Base-by-base conservation (phyloP, 495 filamentous ascomycete genomes). In the Aspergillus bridgeri region DNA sequence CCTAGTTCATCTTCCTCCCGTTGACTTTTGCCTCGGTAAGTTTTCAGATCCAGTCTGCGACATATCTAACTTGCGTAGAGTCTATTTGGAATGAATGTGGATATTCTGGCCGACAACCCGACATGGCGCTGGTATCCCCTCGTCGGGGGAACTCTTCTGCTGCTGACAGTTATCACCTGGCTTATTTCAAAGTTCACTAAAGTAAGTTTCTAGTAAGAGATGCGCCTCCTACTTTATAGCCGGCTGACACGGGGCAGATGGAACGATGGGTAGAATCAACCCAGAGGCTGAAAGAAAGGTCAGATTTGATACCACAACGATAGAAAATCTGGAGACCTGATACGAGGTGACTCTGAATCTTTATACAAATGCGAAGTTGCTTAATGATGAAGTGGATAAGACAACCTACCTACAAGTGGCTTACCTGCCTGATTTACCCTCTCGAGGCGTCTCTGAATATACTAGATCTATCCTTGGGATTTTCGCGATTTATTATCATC, bases 1-100 rank as follows among this genome's bases (percentile, higher is more conserved):
- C 11, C 8, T 45, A 71, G 65, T 73, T 73, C 42, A 65, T 73
- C 18, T 73, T 72, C 51, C 59, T 73, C 5, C 70, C 69, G n/a
- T 52, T 73, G 15, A 60, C 64, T 22, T 73, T 72, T 43, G 58
- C 67, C 9, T 68, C 70, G 18, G 70, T 73, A 55, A 52, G 60
- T 46, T 44, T 5, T 21, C 13, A 15, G 0, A 29, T 18, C 54
- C 46, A 15, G 22, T 18, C 0, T 33, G 5, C 38, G 33, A 15
- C 33, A 38, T 38, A 6, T 21, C 48, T 47, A 54, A 55, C 38
- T 23, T 7, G 38, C 17, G 38, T 60, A 72, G 70, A 70, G 70
- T 60, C 54, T 73, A 8, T 69, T 73, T 23, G 70, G 70, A 38
- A 73, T 73, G 70, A 72, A 73, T 21, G 58, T 73, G 42, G 65